Base-by-base conservation (phyloP, 176 grass and related monocot species). In the Rhynchospora breviuscula region DNA sequence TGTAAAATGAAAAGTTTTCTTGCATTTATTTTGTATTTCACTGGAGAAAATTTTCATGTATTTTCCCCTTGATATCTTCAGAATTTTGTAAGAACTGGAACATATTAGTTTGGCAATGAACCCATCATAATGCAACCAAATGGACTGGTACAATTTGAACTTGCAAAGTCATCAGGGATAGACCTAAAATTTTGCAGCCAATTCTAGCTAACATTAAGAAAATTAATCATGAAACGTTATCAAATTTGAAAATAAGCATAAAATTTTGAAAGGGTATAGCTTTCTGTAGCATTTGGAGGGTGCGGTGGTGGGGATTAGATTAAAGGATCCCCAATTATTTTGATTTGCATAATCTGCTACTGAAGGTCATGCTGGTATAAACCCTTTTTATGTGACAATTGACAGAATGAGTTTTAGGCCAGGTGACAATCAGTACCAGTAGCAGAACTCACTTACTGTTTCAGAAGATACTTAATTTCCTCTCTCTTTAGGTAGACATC, bases 401-500 rank as follows among this genome's bases (percentile, higher is more conserved):
- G 1, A 19, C 17, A 46, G 3, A 48, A 72, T 72, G 9, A 21
- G 44, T 72, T 47, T 43, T 43, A 73, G 44, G 69, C 49, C 21
- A 26, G 31, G 21, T 29, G 54, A 48, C 22, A 56, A 45, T n/a
- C 67, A 46, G 17, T 71, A 71, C 7, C 14, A 71, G 43, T n/a
- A 71, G 67, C 18, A 68, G 1, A 68, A 68, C 6, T 68, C 26
- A 76, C 6, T 3, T 82, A 21, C 76, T 29, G 60, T 7, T 54
- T 15, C 45, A 62, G 13, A 58, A 47, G 19, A 78, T 83, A 31
- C 69, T 49, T 47, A 57, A 52, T 25, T 85, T 84, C 4, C 58
- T 90, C 33, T 63, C 79, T 69, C 84, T 23, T 23, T 72, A 99
- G 96, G 71, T 87, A 84, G 91, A 88, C 83, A 89, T 43, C 58